Base-by-base conservation (phyloP, 768 basidiomycete species). In the Lentinula sp. region DNA sequence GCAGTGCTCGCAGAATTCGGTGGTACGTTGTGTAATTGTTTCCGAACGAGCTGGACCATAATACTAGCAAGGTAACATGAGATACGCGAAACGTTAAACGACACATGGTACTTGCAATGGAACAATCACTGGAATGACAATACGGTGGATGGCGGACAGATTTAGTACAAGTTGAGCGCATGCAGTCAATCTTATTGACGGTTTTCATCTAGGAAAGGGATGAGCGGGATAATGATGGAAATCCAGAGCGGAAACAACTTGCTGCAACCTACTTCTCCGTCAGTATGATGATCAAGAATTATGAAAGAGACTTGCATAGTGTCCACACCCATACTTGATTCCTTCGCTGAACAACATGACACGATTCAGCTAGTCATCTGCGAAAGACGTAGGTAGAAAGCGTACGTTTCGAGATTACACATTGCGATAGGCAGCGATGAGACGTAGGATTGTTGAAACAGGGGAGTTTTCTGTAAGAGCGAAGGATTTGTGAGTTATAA, bases 291-390 rank as follows among this genome's bases (percentile, higher is more conserved):
- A 48, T 48, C 46, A 48, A 21, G 21, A 18, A 28, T 18, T 7
- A 48, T 48, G 46, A 23, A 48, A 28, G 46, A 28, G 1, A 48
- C 46, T 48, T 48, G 8, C 77, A 73, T 91, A 92, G 78, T 92
- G 91, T 63, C 89, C 89, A 71, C 90, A 92, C 69, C 86, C 88
- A 68, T 85, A 78, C 75, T 85, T 84, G 63, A 81, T 85, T 64
- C 87, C 89, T 80, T 89, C 86, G 67, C 89, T 91, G 42, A 45
- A 61, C 60, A 60, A 67, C 50, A 65, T 63, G 63, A 60, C 64
- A 61, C 71, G 64, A 28, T 66, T 45, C 64, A 60, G 60, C 54
- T 57, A 23, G 61, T 59, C 51, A 64, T 8, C 21, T 9, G 18
- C 21, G 7, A n/a, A 2, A 62, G 16, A 37, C 31, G 62, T 39